These are phyloP conservation scores for Vitis amurensis DNA, from an alignment of 164 flowering plant species.

Conservation along the genomic window DNA sequence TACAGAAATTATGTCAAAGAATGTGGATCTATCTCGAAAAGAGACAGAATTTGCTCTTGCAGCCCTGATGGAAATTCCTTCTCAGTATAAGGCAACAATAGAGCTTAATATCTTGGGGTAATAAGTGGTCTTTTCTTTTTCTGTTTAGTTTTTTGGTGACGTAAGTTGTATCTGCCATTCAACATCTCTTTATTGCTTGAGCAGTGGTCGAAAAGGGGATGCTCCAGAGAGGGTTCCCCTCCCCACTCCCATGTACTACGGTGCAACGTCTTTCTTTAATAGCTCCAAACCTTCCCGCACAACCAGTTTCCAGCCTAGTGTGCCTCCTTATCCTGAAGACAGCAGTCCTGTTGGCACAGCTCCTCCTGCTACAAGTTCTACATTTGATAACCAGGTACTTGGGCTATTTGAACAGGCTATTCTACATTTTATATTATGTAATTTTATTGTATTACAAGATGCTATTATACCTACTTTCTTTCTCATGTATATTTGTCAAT, in stretches of 20 bases:
- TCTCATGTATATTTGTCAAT: too few species aligned
- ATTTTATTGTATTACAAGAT: not conserved
- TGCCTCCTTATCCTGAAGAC: constrained; percentile 33
- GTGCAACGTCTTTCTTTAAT: constrained; percentile 21
- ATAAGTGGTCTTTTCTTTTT: not conserved
- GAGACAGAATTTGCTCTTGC: constrained; percentile 90
- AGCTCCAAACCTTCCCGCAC: constrained; percentile 42
- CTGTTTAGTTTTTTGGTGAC: not conserved
- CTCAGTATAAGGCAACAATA: constrained; percentile 84
- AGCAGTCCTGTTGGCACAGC: constrained; percentile 36
- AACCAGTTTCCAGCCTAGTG: constrained; percentile 43
- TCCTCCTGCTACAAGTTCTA: constrained; percentile 51
- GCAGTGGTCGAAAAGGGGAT: constrained; percentile 49
- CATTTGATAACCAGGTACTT: constrained; percentile 58
- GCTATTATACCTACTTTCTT: too few species aligned
- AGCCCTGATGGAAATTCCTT: constrained; percentile 89
- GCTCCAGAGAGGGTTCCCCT: constrained; percentile 62
- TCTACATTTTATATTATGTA: too few species aligned
- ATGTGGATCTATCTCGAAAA: constrained; percentile 39
- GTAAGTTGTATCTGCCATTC: not conserved
- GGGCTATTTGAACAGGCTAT: not conserved
- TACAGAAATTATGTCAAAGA: constrained; percentile 82
- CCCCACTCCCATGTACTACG: constrained; percentile 66
- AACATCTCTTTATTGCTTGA: constrained; percentile 6
- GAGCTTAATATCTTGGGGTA: constrained; percentile 81